Base-by-base conservation (phyloP, 139 green algal species). In the Chlorella sp. region DNA sequence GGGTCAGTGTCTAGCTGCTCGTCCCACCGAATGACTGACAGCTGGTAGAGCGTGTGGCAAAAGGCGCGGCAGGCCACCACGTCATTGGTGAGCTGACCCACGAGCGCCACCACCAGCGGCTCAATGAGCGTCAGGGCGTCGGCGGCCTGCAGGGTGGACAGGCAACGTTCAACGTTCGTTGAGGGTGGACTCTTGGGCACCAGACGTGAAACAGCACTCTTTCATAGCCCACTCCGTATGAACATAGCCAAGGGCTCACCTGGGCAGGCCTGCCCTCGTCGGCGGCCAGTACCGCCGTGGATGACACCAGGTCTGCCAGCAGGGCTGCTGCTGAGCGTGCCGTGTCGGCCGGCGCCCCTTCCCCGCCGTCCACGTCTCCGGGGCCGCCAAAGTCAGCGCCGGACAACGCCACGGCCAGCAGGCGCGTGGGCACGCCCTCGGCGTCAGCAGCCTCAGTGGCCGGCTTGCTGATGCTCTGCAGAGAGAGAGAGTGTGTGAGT, bases 381-480 rank as follows among this genome's bases (percentile, higher is more conserved):
- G 31, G 63, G 17, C 63, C 63, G 5, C 63, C 63, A 50, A 69
- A 69, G 31, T 24, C 63, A 3, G 31, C n/a, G 20, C 63, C 32
- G 5, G 63, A 35, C 63, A 51, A 32, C 20, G 63, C 63, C 4
- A 69, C 63, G 14, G 63, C 31, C 5, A 29, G 66, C 35, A 71
- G 35, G 35, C 66, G 36, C 31, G 17, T 3, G 36, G 66, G 66
- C 6, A 71, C 66, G 2, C 66, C 66, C 35, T 71, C 66, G 10
- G 66, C 66, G 2, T 71, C 66, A 26, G 66, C 66, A 5, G 66
- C 66, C 35, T 71, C 66, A 2, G 36, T 35, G 22, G 66, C 66
- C 2, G 66, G 27, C 17, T 29, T 22, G 20, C 5, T 17, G 29
- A 59, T 30, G 20, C 2, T 6, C n/a, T n/a, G n/a, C n/a, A n/a